These are phyloP conservation scores for Astrothelium subdiscretum DNA, from an alignment of 495 filamentous ascomycete genomes.

Conservation along the genomic window DNA sequence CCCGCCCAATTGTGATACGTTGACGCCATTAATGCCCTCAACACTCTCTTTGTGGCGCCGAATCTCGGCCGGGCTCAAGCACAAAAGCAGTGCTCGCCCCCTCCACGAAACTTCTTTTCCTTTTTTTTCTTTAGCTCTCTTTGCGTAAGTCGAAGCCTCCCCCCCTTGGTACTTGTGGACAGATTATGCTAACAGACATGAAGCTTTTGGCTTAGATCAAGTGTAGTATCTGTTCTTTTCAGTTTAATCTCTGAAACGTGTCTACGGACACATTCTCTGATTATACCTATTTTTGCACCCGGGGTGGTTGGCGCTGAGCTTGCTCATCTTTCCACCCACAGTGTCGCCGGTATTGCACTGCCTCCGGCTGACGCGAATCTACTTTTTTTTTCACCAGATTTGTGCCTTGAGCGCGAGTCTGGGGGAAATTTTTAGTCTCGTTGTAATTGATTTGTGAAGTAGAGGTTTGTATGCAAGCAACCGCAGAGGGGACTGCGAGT, in stretches of 20 bases:
- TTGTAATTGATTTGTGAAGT: no score
- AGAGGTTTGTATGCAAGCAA: no score
- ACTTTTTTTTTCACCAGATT: not conserved
- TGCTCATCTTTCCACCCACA: conserved; percentile 60
- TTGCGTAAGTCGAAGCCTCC: no score
- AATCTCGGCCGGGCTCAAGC: no score
- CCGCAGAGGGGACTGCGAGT: no score
- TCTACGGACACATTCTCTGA: conserved; percentile 18
- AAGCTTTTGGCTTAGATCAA: conserved; percentile 13
- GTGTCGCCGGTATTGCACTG: conserved; percentile 89
- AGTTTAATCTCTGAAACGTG: conserved; percentile 22
- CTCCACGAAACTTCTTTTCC: not conserved
- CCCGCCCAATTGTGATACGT: no score
- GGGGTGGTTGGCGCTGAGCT: conserved; percentile 60
- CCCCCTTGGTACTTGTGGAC: no score
- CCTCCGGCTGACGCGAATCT: conserved; percentile 69
- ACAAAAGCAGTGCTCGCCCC: not conserved
- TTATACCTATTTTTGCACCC: conserved; percentile 34
- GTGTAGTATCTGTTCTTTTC: conserved; percentile 21
- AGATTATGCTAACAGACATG: not conserved
- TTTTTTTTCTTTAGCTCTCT: conserved; percentile 2
- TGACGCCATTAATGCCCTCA: no score
- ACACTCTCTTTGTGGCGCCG: no score
- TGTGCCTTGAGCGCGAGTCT: not conserved
- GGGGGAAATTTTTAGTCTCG: no score